phyloP scores from a whole-genome alignment of 345 rosid species.

The Cardamine resedifolia region DNA sequence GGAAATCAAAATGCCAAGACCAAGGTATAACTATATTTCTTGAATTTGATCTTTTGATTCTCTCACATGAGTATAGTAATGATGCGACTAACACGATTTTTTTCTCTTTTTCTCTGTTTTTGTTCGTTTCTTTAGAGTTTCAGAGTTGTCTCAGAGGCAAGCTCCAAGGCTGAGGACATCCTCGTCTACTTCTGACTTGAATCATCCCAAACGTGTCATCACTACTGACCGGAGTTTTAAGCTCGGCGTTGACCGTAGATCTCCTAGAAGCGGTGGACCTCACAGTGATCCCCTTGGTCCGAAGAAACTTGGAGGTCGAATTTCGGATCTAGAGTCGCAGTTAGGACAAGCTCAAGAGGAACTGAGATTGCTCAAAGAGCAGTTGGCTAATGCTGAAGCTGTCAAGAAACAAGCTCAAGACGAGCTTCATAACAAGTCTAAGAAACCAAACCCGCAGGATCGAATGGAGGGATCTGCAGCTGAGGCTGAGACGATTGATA shows the following conservation, averaged over 20 bases:
- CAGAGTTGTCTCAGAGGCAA: slow-evolving; percentile 79
- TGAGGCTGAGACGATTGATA: slow-evolving; percentile 37
- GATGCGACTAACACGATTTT: neutral
- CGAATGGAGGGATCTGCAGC: slow-evolving; percentile 20
- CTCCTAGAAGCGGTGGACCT: slow-evolving; percentile 66
- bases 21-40: slow-evolving; percentile 52
- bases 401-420: slow-evolving; percentile 76
- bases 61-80: neutral
- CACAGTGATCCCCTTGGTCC: slow-evolving; percentile 58
- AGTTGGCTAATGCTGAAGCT: slow-evolving; percentile 77
- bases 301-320: slow-evolving; percentile 84
- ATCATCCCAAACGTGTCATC: slow-evolving; percentile 47
- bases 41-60: neutral
- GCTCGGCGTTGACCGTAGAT: slow-evolving; percentile 60
- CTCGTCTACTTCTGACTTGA: slow-evolving; percentile 60
- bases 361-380: slow-evolving; percentile 72
- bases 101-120: neutral
- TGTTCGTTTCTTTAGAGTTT: slow-evolving; percentile 31
- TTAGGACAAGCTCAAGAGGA: slow-evolving; percentile 93
- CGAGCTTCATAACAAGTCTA: slow-evolving; percentile 50
- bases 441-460: slow-evolving; percentile 39
- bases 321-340: slow-evolving; percentile 84
- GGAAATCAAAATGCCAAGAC: slow-evolving; percentile 60
- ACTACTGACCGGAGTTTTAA: slow-evolving; percentile 66
- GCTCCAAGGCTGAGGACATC: slow-evolving; percentile 67